Percentiles rank a stretch among this genome's conserved stretches.
Evolutionary conservation across 106 monocot genomes (phyloP).

Genomic region (Allium cepa): DNA sequence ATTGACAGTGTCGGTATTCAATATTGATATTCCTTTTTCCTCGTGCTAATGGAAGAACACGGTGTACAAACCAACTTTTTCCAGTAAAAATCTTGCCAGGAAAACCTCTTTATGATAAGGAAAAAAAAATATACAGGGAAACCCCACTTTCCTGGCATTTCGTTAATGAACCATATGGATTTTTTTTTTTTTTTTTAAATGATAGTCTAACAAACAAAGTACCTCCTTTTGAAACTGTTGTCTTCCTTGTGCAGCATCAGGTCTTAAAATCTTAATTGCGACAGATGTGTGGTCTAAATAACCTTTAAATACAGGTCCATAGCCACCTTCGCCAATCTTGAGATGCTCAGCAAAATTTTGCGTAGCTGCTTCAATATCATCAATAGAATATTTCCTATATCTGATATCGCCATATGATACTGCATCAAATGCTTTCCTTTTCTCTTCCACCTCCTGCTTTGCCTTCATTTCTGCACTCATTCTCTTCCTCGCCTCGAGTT

Average conservation of each 20-base stretch:
- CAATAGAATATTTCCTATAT: conserved; percentile 69
- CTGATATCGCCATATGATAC: conserved; percentile 46
- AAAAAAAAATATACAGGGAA: too few relatives aligned
- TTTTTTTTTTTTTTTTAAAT: too few relatives aligned
- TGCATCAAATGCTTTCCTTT: conserved; percentile 45
- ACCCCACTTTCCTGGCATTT: too few relatives aligned
- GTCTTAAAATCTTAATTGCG: conserved; percentile 77
- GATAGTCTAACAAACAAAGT: not conserved
- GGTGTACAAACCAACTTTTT: too few relatives aligned
- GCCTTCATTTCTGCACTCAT: conserved; percentile 52
- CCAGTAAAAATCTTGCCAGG: too few relatives aligned
- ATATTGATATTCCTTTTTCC: too few relatives aligned
- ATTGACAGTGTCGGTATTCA: too few relatives aligned
- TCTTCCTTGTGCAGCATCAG: conserved; percentile 73
- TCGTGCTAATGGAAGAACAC: too few relatives aligned
- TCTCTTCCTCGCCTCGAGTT: conserved; percentile 55
- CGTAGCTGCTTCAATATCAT: conserved; percentile 67
- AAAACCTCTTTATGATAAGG: too few relatives aligned
- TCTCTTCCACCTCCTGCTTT: conserved; percentile 50
- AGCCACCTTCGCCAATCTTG: conserved; percentile 92
- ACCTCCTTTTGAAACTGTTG: conserved; percentile 96
- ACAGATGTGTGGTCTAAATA: conserved; percentile 78
- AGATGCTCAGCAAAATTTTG: conserved; percentile 32
- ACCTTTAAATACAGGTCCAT: conserved; percentile 73
- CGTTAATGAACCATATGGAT: too few relatives aligned